phyloP scores from a whole-genome alignment of 2,329 filamentous ascomycete species.

The Metarhizium robertsii region DNA sequence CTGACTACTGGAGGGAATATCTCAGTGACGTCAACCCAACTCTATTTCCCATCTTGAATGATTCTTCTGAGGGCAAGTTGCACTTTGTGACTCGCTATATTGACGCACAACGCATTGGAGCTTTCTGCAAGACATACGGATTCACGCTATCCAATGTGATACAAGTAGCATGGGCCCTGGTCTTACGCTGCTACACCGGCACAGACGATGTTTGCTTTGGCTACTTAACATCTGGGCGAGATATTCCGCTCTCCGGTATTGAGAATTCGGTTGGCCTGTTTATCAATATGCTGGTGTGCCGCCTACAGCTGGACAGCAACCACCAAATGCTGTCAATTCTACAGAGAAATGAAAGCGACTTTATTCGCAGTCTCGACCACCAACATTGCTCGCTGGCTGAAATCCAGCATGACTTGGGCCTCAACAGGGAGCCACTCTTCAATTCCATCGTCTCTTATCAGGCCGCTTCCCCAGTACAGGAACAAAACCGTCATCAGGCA shows the following conservation, averaged over 20 bases:
- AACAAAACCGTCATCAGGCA: too few species aligned
- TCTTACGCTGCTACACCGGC: slow-evolving; percentile 1
- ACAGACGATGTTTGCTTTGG: not conserved
- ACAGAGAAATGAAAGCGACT: not conserved
- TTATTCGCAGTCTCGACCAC: not conserved
- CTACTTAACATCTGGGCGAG: not conserved
- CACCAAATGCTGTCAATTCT: not conserved
- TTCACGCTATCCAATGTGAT: not conserved
- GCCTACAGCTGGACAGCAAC: not conserved
- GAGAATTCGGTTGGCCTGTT: not conserved
- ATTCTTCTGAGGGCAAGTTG: too few species aligned
- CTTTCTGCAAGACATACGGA: too few species aligned
- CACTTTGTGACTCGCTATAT: too few species aligned
- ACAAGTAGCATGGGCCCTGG: slow-evolving; percentile 5
- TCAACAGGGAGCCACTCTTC: not conserved
- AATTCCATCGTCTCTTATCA: not conserved
- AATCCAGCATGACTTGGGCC: not conserved
- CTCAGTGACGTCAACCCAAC: too few species aligned
- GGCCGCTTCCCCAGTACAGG: too few species aligned
- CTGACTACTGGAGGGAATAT: too few species aligned
- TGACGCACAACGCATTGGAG: too few species aligned
- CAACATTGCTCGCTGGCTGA: not conserved
- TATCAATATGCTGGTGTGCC: not conserved
- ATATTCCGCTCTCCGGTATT: not conserved
- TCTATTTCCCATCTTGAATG: too few species aligned